phyloP scores from a whole-genome alignment of 768 basidiomycete genomes.

The Clathrus columnatus region DNA sequence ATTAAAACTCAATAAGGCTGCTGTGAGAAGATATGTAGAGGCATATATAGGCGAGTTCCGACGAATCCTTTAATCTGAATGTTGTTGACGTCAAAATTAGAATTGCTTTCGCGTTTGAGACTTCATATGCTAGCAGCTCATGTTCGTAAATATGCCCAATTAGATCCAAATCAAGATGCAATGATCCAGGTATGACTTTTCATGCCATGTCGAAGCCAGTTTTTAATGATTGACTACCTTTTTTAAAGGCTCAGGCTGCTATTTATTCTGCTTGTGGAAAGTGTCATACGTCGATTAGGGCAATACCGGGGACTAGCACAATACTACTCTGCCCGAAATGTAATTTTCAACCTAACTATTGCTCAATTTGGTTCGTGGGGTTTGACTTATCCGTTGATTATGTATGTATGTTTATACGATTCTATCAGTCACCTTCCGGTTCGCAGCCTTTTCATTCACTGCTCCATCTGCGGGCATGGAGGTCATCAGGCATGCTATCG shows the following conservation, averaged over 20 bases:
- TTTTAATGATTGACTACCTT: background rate
- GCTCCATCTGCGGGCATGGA: slow-evolving; percentile 70
- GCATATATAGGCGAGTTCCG: slow-evolving; percentile 57
- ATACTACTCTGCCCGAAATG: slow-evolving; percentile 50
- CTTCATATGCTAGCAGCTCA: slow-evolving; percentile 65
- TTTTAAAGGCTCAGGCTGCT: slow-evolving; percentile 54
- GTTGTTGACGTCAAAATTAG: slow-evolving; percentile 27
- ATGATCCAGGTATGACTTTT: slow-evolving; percentile 40
- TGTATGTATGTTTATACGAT: background rate
- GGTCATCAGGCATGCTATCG: slow-evolving; percentile 76
- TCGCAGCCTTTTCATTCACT: slow-evolving; percentile 59
- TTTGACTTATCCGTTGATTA: background rate
- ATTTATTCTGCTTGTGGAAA: slow-evolving; percentile 62
- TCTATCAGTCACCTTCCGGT: slow-evolving; percentile 64
- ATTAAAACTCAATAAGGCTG: slow-evolving; percentile 36
- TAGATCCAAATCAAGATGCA: slow-evolving; percentile 43
- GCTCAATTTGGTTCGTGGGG: slow-evolving; percentile 62
- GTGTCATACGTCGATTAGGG: slow-evolving; percentile 52
- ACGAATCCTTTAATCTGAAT: background rate
- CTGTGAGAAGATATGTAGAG: slow-evolving; percentile 50
- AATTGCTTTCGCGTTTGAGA: slow-evolving; percentile 51
- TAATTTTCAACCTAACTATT: slow-evolving; percentile 35
- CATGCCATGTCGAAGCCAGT: background rate
- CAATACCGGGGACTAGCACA: slow-evolving; percentile 28
- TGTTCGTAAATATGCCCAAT: slow-evolving; percentile 53